Evolutionary conservation across 306 rosid genomes (phyloP).

Genomic region (Trifolium pratense): DNA sequence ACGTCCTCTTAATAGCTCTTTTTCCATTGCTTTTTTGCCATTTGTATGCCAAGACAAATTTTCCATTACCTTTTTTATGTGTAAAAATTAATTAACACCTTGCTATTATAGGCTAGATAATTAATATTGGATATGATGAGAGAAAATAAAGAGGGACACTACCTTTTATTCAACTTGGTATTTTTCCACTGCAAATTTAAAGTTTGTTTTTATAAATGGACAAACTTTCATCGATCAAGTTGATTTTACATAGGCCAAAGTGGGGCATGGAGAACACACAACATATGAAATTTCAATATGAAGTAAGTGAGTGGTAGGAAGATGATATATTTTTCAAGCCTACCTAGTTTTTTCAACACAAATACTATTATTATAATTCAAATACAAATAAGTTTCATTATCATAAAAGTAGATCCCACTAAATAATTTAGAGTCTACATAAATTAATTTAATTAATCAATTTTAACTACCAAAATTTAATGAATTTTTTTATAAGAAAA

Average conservation of each 20-base stretch:
- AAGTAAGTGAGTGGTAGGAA: background rate
- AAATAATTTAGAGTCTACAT: too few species aligned
- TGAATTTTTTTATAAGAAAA: too few species aligned
- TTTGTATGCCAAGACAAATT: background rate
- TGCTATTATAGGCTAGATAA: background rate
- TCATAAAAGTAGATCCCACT: background rate
- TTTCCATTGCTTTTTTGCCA: constrained; percentile 13
- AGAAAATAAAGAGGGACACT: background rate
- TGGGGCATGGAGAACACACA: background rate
- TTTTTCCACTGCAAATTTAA: background rate
- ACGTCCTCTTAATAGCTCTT: constrained; percentile 41
- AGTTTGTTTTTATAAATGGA: background rate
- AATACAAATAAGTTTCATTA: background rate
- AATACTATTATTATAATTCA: background rate
- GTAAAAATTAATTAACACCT: background rate
- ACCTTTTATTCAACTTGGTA: constrained; percentile 5
- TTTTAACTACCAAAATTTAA: too few species aligned
- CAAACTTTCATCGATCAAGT: background rate
- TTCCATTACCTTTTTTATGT: constrained; percentile 20
- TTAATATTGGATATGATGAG: background rate
- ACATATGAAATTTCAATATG: background rate
- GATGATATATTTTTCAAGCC: background rate
- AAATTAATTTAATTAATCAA: too few species aligned
- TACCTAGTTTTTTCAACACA: background rate
- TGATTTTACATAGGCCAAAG: background rate